Evolutionary conservation across 345 rosid genomes (phyloP).

Genomic region (Dimocarpus longan): DNA sequence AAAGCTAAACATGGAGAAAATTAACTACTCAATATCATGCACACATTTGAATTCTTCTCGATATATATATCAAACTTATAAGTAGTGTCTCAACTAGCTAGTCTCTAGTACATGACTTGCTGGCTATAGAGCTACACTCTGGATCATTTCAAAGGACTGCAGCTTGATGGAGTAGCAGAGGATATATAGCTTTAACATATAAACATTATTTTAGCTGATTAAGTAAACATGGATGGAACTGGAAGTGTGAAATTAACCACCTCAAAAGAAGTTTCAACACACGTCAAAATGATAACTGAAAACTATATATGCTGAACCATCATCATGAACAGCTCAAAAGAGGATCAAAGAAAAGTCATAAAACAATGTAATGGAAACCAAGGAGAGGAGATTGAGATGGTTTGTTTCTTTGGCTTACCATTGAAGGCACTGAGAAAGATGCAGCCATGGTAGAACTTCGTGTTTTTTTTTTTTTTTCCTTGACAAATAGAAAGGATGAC

Average conservation of each 20-base stretch:
- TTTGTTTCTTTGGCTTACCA: slow-evolving; percentile 49
- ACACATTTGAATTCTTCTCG: neutral
- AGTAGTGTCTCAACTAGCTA: too few relatives aligned
- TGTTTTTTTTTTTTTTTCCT: neutral
- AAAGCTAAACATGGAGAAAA: neutral
- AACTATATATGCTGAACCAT: neutral
- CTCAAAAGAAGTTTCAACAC: neutral
- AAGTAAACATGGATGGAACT: neutral
- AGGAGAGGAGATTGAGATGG: neutral
- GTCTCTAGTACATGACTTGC: neutral
- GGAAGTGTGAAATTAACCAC: neutral
- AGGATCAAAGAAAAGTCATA: neutral
- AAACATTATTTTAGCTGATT: neutral
- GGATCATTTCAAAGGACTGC: too few relatives aligned
- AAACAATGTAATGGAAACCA: neutral
- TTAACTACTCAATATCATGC: neutral
- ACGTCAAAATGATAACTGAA: neutral
- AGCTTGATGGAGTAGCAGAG: neutral
- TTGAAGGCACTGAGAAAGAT: slow-evolving; percentile 87
- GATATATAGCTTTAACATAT: neutral
- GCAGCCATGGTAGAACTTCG: slow-evolving; percentile 78
- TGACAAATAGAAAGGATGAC: neutral
- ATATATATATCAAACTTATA: neutral
- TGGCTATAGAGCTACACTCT: too few relatives aligned
- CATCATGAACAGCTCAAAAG: neutral